Evolutionary conservation across 306 rosid genomes (phyloP).

Genomic region (Vachellia pachyceras): DNA sequence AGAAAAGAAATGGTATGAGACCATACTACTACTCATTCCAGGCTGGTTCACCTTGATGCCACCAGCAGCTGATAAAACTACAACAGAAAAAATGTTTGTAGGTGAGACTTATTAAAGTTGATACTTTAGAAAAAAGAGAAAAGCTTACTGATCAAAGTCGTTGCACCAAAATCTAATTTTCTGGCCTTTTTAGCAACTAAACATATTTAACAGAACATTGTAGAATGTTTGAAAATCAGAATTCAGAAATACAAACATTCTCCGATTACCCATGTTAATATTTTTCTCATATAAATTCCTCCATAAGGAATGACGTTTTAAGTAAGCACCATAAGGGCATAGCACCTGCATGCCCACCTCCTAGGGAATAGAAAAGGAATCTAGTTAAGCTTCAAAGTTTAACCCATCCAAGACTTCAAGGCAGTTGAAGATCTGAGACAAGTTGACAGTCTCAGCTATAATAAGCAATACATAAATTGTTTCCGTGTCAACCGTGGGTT

Average conservation of each 20-base stretch:
- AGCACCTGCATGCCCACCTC: background rate
- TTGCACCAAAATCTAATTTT: constrained; percentile 9
- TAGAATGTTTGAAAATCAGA: background rate
- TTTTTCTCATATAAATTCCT: background rate
- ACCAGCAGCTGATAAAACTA: constrained; percentile 94
- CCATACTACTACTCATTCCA: constrained; percentile 57
- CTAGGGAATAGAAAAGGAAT: background rate
- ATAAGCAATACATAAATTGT: background rate
- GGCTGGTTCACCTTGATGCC: constrained; percentile 85
- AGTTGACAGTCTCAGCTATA: background rate
- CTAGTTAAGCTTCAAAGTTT: background rate
- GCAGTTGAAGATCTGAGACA: background rate
- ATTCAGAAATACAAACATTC: background rate
- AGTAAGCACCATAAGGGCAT: background rate
- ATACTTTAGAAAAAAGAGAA: background rate
- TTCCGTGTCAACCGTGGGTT: constrained; percentile 1
- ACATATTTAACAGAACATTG: background rate
- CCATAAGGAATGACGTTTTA: background rate
- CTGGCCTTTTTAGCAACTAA: background rate
- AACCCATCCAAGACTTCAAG: background rate
- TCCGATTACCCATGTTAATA: background rate
- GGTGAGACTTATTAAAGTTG: constrained; percentile 28
- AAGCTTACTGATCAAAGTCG: background rate
- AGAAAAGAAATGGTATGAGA: constrained; percentile 40
- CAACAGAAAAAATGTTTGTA: constrained; percentile 39